These are phyloP conservation scores for Delonix regia DNA, from an alignment of 306 rosid genomes.

Conservation along the genomic window DNA sequence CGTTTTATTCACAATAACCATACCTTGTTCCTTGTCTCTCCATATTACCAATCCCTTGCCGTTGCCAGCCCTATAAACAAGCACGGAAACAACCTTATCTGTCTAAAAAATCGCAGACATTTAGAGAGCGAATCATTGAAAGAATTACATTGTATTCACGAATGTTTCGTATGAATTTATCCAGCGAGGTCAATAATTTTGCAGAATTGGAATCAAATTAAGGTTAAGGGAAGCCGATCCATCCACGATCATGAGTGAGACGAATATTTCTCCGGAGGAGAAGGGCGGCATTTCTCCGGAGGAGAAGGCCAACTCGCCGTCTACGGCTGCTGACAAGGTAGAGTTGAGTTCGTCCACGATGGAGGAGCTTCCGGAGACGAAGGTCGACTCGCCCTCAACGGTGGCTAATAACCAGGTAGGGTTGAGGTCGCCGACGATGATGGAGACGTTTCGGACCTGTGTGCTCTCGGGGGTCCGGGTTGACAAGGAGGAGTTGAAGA, in stretches of 20 bases:
- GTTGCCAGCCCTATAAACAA: not conserved
- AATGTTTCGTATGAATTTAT: not conserved
- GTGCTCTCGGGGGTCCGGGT: slow-evolving; percentile 71
- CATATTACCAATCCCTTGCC: not conserved
- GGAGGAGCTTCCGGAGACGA: slow-evolving; percentile 34
- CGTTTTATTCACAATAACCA: not conserved
- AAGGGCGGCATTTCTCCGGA: slow-evolving; percentile 40
- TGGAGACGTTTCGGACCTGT: slow-evolving; percentile 70
- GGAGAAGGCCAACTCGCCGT: slow-evolving; percentile 48
- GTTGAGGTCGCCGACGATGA: slow-evolving; percentile 55
- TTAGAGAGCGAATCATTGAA: not conserved
- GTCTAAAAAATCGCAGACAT: not conserved
- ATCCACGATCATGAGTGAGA: not conserved
- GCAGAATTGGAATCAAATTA: not conserved
- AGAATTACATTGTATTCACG: too few relatives aligned
- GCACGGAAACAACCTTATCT: not conserved
- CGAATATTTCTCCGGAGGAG: not conserved
- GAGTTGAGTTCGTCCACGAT: slow-evolving; percentile 53
- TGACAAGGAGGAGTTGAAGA: slow-evolving; percentile 77
- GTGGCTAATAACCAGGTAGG: slow-evolving; percentile 46
- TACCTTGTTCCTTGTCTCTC: not conserved
- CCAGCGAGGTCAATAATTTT: not conserved
- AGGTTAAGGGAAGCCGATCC: not conserved
- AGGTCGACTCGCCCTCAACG: slow-evolving; percentile 53
- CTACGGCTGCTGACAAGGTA: slow-evolving; percentile 48